These are phyloP conservation scores for Neodidymelliopsis sp. DNA, from an alignment of 2,329 filamentous ascomycete species.

Conservation along the genomic window DNA sequence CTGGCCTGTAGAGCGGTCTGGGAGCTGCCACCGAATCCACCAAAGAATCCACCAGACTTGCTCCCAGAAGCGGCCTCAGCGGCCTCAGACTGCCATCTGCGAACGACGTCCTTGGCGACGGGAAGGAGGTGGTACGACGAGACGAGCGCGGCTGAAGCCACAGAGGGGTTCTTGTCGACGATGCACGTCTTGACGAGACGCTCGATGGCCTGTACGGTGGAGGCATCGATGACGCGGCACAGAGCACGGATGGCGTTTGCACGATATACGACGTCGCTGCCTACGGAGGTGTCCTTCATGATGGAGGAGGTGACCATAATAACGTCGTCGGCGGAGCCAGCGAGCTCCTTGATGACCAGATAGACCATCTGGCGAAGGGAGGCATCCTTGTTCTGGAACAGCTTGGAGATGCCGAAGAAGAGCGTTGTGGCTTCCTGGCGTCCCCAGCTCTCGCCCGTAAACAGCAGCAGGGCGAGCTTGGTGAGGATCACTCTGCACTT, in stretches of 20 bases:
- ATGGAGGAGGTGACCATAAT: slow-evolving; percentile 99
- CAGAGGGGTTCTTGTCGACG: slow-evolving; percentile 97
- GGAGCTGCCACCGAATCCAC: slow-evolving; percentile 86
- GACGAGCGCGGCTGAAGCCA: slow-evolving; percentile 93
- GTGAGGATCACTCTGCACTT: slow-evolving; percentile 93
- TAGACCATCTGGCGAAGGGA: slow-evolving; percentile 99
- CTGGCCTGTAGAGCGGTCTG: slow-evolving; percentile 73
- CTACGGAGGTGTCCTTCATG: slow-evolving; percentile 98
- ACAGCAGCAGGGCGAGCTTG: slow-evolving; percentile 94
- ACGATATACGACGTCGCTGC: slow-evolving; percentile 82
- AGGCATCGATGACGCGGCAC: slow-evolving; percentile 94
- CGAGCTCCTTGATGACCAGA: slow-evolving; percentile 96
- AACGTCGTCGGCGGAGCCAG: slow-evolving; percentile 93
- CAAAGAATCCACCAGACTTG: slow-evolving; percentile 89
- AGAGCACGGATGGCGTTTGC: slow-evolving; percentile 95
- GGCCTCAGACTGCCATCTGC: slow-evolving; percentile 98
- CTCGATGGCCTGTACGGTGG: slow-evolving; percentile 96
- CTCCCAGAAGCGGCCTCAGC: slow-evolving; percentile 91
- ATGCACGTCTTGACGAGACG: slow-evolving; percentile 99
- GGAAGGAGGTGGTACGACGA: slow-evolving; percentile 98
- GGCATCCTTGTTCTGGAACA: slow-evolving; percentile 99
- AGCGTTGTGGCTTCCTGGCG: slow-evolving; percentile 96
- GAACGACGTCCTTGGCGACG: slow-evolving; percentile 92
- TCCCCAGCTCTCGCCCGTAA: slow-evolving; percentile 96
- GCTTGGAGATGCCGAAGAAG: slow-evolving; percentile 97